phyloP scores from a whole-genome alignment of 371 early-diverging fungal genomes.

The Lichtheimia corymbifera region DNA sequence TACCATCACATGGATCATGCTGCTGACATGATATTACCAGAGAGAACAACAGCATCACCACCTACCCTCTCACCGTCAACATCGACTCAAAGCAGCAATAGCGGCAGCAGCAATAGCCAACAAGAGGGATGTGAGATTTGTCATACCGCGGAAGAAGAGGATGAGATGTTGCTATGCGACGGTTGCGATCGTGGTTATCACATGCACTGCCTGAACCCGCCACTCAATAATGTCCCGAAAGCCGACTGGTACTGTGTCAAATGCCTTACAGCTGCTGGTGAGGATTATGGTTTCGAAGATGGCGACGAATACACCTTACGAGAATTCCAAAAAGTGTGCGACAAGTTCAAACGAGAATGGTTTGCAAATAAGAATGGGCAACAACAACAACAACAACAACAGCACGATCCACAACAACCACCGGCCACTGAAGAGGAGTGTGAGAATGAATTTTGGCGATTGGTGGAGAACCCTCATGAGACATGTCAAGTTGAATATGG shows the following conservation, averaged over 20 bases:
- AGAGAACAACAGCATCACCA: background rate
- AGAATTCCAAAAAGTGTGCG: slow-evolving; percentile 78
- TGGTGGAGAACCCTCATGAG: slow-evolving; percentile 85
- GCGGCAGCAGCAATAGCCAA: slow-evolving; percentile 10
- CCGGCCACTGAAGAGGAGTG: slow-evolving; percentile 77
- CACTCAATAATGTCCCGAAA: slow-evolving; percentile 64
- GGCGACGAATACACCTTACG: slow-evolving; percentile 78
- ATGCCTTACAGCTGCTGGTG: slow-evolving; percentile 77
- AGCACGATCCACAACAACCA: slow-evolving; percentile 12
- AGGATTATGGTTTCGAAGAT: slow-evolving; percentile 93
- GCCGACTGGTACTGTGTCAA: slow-evolving; percentile 88
- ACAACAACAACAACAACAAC: slow-evolving; percentile 14
- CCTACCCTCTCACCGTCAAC: background rate
- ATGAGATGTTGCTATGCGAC: slow-evolving; percentile 81
- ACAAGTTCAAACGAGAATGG: slow-evolving; percentile 80
- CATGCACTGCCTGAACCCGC: slow-evolving; percentile 77
- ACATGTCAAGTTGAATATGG: slow-evolving; percentile 95
- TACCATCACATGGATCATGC: too few species aligned
- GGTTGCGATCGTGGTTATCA: slow-evolving; percentile 87
- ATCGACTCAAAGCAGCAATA: background rate
- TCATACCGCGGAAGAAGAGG: slow-evolving; percentile 56
- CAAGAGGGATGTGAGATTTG: slow-evolving; percentile 65
- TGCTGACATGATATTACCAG: too few species aligned
- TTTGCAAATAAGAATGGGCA: slow-evolving; percentile 40
- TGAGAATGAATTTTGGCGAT: slow-evolving; percentile 95